phyloP scores from a whole-genome alignment of 352 stramenopile genomes.

The Thalassiosira livingstoniorum region DNA sequence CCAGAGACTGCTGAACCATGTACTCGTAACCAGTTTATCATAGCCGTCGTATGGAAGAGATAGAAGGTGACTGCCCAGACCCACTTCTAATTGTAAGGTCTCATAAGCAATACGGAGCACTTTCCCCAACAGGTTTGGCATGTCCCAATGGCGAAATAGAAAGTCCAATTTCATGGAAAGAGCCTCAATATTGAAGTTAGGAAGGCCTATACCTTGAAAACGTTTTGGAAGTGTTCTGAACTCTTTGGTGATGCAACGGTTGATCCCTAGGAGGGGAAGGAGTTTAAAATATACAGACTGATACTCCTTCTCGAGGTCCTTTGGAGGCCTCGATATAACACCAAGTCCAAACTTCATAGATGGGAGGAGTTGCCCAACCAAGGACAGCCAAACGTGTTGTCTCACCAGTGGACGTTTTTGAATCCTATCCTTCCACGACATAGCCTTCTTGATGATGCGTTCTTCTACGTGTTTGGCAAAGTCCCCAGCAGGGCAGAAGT shows the following conservation, averaged over 20 bases:
- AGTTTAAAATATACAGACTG: not conserved
- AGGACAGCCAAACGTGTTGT: not conserved
- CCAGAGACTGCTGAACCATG: constrained; percentile 29
- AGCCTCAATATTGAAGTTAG: not conserved
- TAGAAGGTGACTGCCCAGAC: constrained; percentile 14
- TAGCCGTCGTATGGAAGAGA: not conserved
- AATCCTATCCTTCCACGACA: constrained; percentile 8
- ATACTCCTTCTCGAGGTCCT: not conserved
- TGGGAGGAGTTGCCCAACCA: not conserved
- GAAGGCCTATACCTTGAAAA: constrained; percentile 4
- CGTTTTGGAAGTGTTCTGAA: not conserved
- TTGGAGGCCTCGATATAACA: not conserved
- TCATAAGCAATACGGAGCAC: not conserved
- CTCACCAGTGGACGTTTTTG: not conserved
- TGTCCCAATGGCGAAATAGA: not conserved
- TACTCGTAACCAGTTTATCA: not conserved
- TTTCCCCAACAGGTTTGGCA: not conserved
- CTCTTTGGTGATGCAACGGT: not conserved
- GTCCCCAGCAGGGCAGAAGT: constrained; percentile 2
- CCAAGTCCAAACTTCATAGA: not conserved
- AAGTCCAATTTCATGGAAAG: not conserved
- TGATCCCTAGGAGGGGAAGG: not conserved
- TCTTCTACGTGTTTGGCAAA: not conserved
- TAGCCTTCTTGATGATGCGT: constrained; percentile 7
- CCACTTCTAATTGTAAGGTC: not conserved